phyloP scores from a whole-genome alignment of 2,329 filamentous ascomycete genomes.

The Calonectria montana region DNA sequence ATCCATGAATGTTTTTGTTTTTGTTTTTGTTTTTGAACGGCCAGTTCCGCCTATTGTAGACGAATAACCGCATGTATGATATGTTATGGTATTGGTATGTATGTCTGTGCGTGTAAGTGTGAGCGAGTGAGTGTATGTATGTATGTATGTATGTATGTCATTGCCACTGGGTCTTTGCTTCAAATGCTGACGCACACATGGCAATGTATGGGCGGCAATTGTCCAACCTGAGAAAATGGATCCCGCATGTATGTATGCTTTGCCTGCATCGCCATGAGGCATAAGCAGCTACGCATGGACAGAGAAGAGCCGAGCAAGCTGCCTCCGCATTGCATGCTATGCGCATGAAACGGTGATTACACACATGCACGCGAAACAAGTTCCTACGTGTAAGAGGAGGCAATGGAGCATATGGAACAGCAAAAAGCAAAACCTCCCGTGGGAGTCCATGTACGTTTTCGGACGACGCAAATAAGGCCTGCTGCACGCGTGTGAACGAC shows the following conservation, averaged over 20 bases:
- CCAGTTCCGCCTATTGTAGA: background rate
- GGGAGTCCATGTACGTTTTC: conserved; percentile 11
- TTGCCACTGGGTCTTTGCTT: background rate
- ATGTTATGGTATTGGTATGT: background rate
- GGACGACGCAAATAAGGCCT: conserved; percentile 2
- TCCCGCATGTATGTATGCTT: background rate
- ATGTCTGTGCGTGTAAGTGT: background rate
- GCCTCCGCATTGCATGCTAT: background rate
- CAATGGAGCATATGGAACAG: background rate
- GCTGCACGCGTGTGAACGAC: conserved; percentile 15
- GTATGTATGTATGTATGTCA: background rate
- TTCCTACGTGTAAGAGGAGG: conserved; percentile 1
- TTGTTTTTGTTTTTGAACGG: too few species aligned
- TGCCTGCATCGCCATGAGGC: background rate
- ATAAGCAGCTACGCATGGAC: conserved; percentile 6
- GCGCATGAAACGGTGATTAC: background rate
- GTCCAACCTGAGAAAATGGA: background rate
- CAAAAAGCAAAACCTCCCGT: background rate
- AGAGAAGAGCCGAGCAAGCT: background rate
- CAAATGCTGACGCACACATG: background rate
- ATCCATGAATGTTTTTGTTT: background rate
- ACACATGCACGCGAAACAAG: background rate
- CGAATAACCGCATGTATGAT: background rate
- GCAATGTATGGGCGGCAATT: background rate
- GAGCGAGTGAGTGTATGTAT: background rate